A percentile compares a stretch with the other conserved stretches of the same genome.
phyloP scores from a whole-genome alignment of 768 basidiomycete genomes.

The Candolleomyces eurysporus region DNA sequence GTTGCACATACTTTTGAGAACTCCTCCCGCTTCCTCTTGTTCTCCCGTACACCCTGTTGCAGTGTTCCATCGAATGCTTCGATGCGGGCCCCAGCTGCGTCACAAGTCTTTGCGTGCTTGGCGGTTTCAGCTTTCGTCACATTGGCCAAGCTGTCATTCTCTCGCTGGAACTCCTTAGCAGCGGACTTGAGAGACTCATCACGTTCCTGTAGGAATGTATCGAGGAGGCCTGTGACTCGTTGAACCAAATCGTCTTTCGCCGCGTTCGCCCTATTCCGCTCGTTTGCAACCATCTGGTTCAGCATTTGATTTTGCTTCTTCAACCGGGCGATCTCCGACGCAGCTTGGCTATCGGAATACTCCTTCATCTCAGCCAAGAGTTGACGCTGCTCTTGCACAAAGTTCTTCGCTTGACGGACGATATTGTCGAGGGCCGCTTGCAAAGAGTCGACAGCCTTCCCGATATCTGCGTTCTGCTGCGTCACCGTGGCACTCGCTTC shows the following conservation, averaged over 20 bases:
- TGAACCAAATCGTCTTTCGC: conserved; percentile 75
- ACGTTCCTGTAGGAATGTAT: conserved; percentile 65
- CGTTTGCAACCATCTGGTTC: conserved; percentile 56
- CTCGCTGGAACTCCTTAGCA: conserved; percentile 45
- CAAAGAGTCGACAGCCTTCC: conserved; percentile 58
- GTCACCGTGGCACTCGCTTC: conserved; percentile 44
- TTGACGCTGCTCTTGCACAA: conserved; percentile 54
- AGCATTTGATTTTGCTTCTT: conserved; percentile 71
- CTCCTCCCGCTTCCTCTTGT: conserved; percentile 13
- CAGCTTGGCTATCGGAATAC: conserved; percentile 41
- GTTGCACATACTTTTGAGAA: conserved; percentile 10
- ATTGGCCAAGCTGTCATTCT: conserved; percentile 57
- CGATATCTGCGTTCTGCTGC: conserved; percentile 49
- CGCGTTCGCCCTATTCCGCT: conserved; percentile 63
- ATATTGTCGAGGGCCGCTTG: conserved; percentile 59
- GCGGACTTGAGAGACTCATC: conserved; percentile 64
- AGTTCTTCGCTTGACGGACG: conserved; percentile 53
- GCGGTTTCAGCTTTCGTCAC: conserved; percentile 41
- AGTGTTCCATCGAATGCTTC: conserved; percentile 7
- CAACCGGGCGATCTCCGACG: conserved; percentile 57
- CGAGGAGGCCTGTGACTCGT: conserved; percentile 69
- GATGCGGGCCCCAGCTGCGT: conserved; percentile 35
- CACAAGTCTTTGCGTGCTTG: conserved; percentile 47
- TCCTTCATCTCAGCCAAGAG: conserved; percentile 48
- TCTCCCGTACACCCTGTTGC: conserved; percentile 6